Evolutionary conservation across 768 basidiomycete species (phyloP).

Genomic region (Boletus vinaceobasis): DNA sequence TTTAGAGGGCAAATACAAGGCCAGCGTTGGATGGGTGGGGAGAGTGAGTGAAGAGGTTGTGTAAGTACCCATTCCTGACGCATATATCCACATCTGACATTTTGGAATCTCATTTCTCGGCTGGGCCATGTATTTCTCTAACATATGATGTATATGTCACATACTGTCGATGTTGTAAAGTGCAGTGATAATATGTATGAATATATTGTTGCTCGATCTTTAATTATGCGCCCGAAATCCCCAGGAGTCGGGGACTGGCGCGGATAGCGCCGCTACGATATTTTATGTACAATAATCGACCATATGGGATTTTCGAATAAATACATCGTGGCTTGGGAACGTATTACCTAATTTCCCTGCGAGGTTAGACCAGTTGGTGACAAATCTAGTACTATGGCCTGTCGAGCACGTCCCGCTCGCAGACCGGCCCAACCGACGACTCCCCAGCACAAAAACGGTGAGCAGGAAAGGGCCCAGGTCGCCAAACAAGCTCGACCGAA

Average conservation of each 20-base stretch:
- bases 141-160: no score
- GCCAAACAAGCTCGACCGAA: conserved; percentile 15
- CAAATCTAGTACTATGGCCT: conserved; percentile 4
- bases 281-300: no score
- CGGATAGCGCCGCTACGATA: no score
- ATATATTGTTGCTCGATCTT: no score
- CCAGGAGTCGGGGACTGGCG: no score
- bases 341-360: no score
- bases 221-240: no score
- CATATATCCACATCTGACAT: conserved; percentile 1
- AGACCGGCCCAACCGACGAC: background rate
- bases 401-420: conserved; percentile 2
- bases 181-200: no score
- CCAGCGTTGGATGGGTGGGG: conserved; percentile 80
- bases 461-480: conserved; percentile 1
- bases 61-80: conserved; percentile 39
- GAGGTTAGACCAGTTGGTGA: background rate
- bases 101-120: no score
- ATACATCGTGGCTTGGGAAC: background rate
- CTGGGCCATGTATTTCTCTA: no score
- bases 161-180: no score
- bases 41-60: conserved; percentile 93
- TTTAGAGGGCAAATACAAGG: conserved; percentile 87
- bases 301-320: background rate
- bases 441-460: background rate